A percentile compares a stretch with the other conserved stretches of the same genome.
phyloP scores from a whole-genome alignment of 2,329 filamentous ascomycete genomes.

The Talaromyces marneffei region DNA sequence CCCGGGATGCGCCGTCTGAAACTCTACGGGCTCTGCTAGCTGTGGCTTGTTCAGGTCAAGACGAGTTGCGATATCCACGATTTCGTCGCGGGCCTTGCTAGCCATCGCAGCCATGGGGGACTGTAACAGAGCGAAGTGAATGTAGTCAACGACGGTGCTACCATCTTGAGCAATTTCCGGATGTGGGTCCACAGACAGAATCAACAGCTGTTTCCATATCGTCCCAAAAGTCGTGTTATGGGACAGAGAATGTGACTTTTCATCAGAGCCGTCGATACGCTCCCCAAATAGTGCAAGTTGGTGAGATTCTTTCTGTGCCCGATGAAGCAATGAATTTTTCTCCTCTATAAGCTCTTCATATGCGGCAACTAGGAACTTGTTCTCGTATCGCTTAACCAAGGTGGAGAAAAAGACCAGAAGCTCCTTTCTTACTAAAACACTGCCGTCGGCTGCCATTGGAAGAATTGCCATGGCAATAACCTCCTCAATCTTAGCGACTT shows the following conservation, averaged over 20 bases:
- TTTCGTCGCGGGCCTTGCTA: constrained; percentile 66
- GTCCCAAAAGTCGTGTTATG: constrained; percentile 88
- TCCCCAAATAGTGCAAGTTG: constrained; percentile 17
- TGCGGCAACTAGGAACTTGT: constrained; percentile 83
- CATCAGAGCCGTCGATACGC: constrained; percentile 21
- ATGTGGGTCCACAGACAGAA: constrained; percentile 88
- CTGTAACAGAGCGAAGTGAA: constrained; percentile 70
- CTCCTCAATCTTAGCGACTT: constrained; percentile 86
- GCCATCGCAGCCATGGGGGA: constrained; percentile 69
- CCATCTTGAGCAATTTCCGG: constrained; percentile 87
- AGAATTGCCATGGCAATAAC: constrained; percentile 82
- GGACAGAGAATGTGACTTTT: constrained; percentile 44
- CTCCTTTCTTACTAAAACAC: constrained; percentile 88
- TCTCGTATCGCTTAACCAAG: constrained; percentile 84
- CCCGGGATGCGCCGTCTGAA: constrained; percentile 35
- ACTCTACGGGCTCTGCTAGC: constrained; percentile 27
- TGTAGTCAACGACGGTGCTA: constrained; percentile 75
- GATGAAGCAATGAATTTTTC: constrained; percentile 58
- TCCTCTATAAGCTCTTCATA: constrained; percentile 88
- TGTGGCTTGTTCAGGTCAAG: constrained; percentile 36
- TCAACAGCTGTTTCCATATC: constrained; percentile 88
- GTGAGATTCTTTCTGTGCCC: constrained; percentile 37
- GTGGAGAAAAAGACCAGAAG: constrained; percentile 88
- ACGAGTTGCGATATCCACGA: constrained; percentile 32
- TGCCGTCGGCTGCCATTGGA: constrained; percentile 89